These are phyloP conservation scores for Trichoderma asperellum DNA, from an alignment of 2,329 filamentous ascomycete species.

Conservation along the genomic window DNA sequence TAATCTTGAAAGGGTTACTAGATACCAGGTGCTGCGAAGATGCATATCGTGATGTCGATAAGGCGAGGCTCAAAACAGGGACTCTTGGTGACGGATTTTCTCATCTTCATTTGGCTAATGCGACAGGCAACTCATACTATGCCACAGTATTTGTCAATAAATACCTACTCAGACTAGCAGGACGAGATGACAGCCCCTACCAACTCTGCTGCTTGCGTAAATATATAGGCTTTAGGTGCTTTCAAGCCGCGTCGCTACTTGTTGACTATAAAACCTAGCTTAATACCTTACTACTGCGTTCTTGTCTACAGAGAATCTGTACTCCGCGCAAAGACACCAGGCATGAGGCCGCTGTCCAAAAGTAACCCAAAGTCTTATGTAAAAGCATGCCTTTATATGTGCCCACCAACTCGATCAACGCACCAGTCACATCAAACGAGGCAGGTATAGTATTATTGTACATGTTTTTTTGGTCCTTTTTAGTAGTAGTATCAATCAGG, in stretches of 20 bases:
- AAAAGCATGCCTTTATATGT: background rate
- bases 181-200: no score
- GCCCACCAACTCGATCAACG: background rate
- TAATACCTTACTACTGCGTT: background rate
- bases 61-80: background rate
- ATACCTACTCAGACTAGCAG: no score
- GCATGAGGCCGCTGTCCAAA: background rate
- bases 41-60: background rate
- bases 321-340: background rate
- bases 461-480: conserved; percentile 1
- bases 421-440: background rate
- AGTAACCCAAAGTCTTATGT: background rate
- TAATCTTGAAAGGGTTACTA: background rate
- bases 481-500: conserved; percentile 3
- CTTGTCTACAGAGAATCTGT: background rate
- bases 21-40: background rate
- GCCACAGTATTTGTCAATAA: background rate
- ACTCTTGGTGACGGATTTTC: no score
- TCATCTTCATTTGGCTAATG: background rate
- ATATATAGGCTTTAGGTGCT: background rate
- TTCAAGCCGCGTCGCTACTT: background rate
- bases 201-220: background rate
- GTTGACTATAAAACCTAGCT: background rate
- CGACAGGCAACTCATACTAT: background rate
- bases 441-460: background rate